These are phyloP conservation scores for Nemania serpens DNA, from an alignment of 2,329 filamentous ascomycete genomes.

Conservation along the genomic window DNA sequence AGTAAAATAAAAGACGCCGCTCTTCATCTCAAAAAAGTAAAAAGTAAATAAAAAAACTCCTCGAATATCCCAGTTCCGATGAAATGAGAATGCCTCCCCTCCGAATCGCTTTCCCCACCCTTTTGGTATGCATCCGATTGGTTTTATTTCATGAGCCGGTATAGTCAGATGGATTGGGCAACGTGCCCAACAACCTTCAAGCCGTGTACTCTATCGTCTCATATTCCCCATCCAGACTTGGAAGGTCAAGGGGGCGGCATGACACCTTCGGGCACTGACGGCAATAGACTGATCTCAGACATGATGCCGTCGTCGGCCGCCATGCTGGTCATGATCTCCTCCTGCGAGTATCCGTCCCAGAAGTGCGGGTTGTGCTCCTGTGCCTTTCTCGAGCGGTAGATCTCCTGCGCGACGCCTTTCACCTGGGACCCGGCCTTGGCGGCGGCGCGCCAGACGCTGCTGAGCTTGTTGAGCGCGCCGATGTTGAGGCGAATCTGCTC, in stretches of 20 bases:
- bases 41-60: conserved; percentile 11
- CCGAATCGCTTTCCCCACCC: background rate
- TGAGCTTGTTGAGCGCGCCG: conserved; percentile 72
- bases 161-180: background rate
- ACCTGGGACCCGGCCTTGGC: conserved; percentile 73
- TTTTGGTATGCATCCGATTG: background rate
- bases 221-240: background rate
- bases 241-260: conserved; percentile 18
- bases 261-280: conserved; percentile 20
- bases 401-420: conserved; percentile 77
- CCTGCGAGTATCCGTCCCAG: conserved; percentile 60
- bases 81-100: background rate
- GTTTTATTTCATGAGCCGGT: background rate
- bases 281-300: conserved; percentile 57
- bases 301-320: conserved; percentile 64
- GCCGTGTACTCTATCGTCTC: background rate
- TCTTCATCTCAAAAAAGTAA: background rate
- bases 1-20: background rate
- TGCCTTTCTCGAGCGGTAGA: conserved; percentile 64
- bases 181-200: background rate
- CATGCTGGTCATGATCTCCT: conserved; percentile 60
- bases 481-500: conserved; percentile 81
- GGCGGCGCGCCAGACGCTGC: conserved; percentile 74
- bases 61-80: background rate
- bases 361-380: conserved; percentile 57